Percentiles rank a stretch among this genome's conserved stretches.
Evolutionary conservation across 768 basidiomycete species (phyloP).

Genomic region (Russula emetica): DNA sequence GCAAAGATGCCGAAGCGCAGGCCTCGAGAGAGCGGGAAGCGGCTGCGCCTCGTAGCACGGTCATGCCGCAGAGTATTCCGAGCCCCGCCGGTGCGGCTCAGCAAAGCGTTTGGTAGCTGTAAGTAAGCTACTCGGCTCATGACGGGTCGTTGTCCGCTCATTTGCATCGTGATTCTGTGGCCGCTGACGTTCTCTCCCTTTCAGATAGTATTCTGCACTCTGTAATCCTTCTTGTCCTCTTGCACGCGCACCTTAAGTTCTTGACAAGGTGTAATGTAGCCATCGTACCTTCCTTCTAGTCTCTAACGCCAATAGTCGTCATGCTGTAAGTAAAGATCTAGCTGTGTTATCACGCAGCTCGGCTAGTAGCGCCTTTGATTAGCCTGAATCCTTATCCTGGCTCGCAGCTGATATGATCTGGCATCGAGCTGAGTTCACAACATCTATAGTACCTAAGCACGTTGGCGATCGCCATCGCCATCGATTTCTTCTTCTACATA

Average conservation of each 20-base stretch:
- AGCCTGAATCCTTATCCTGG: neutral
- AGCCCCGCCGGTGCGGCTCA: slow-evolving; percentile 37
- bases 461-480: no score
- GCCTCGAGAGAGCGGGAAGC: slow-evolving; percentile 34
- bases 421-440: neutral
- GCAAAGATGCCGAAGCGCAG: slow-evolving; percentile 51
- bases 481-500: no score
- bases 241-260: neutral
- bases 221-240: neutral
- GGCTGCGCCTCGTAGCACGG: slow-evolving; percentile 41
- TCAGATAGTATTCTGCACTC: neutral
- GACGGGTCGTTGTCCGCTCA: neutral
- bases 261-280: neutral
- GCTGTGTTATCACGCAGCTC: neutral
- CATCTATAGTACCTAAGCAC: no score
- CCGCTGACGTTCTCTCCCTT: neutral
- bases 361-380: neutral
- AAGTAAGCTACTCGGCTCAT: neutral
- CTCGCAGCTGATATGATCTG: no score
- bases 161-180: neutral
- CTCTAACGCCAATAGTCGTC: neutral
- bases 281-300: neutral
- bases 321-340: neutral
- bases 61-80: slow-evolving; percentile 52
- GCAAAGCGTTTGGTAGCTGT: slow-evolving; percentile 36